phyloP scores from a whole-genome alignment of 1,284 basidiomycete genomes.

The Ceratobasidium sp. region DNA sequence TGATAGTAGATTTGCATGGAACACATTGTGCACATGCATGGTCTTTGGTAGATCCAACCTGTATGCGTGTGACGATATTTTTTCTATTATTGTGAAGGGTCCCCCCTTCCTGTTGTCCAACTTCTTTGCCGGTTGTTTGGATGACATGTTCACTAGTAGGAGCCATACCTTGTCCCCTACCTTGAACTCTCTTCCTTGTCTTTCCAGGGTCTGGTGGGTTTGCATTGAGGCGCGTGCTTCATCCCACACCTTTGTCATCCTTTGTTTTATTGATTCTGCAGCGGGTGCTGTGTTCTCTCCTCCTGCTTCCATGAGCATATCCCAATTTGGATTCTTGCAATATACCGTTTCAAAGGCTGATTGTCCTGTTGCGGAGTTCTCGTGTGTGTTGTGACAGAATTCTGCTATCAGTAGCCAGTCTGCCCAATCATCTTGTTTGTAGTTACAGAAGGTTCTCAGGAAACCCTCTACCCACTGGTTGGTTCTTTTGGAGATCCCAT shows the following conservation, averaged over 20 bases:
- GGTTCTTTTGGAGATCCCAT: slow-evolving; percentile 48
- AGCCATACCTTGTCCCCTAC: not conserved
- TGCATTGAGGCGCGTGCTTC: not conserved
- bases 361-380: slow-evolving; percentile 18
- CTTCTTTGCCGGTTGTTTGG: not conserved
- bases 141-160: not conserved
- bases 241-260: not conserved
- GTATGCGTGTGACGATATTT: not conserved
- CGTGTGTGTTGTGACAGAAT: slow-evolving; percentile 35
- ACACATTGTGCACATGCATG: not conserved
- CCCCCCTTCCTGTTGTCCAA: not conserved
- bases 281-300: not conserved
- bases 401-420: slow-evolving; percentile 23
- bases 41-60: not conserved
- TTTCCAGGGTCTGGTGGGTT: not conserved
- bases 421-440: slow-evolving; percentile 33
- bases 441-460: slow-evolving; percentile 50
- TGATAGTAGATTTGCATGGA: not conserved
- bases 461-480: too few species aligned
- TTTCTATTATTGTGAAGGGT: not conserved
- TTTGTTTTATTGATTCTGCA: not conserved
- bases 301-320: not conserved
- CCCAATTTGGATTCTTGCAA: slow-evolving; percentile 1
- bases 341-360: slow-evolving; percentile 32
- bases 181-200: not conserved